Conservation (phyloP, 345 rosid species). For the Gossypium thurberi region DNA sequence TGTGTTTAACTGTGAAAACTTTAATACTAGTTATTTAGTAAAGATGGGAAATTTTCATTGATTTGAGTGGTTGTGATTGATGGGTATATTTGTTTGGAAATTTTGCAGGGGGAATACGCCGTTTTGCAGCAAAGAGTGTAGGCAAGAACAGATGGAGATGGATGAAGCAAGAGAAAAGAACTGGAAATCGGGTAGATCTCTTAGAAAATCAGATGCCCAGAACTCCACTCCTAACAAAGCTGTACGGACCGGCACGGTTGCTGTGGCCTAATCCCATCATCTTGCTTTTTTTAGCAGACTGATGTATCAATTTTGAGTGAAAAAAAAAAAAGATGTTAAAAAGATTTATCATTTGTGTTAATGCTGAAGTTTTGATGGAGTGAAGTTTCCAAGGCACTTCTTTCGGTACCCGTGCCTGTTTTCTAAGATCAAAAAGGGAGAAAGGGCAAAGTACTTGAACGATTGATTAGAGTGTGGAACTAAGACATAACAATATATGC, state of each 20-base stretch:
- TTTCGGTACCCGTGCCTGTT: background rate
- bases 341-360: background rate
- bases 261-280: constrained; percentile 26
- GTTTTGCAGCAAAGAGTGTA: constrained; percentile 75
- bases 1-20: background rate
- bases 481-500: background rate
- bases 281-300: background rate
- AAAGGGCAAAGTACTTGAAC: background rate
- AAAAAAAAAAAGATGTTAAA: background rate
- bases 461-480: no score
- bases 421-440: background rate
- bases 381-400: constrained; percentile 2
- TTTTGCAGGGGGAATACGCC: constrained; percentile 60
- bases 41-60: no score
- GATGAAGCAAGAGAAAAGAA: constrained; percentile 51
- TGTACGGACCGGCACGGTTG: constrained; percentile 48
- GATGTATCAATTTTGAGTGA: constrained; percentile 1
- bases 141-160: constrained; percentile 69
- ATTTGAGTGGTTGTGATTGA: background rate
- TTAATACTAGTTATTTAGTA: background rate
- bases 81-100: background rate
- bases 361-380: background rate
- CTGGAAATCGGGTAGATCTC: constrained; percentile 49
- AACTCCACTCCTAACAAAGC: constrained; percentile 25
- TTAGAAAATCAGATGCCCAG: constrained; percentile 39